phyloP scores from a whole-genome alignment of 495 filamentous ascomycete species.

The Lindgomyces ingoldianus region DNA sequence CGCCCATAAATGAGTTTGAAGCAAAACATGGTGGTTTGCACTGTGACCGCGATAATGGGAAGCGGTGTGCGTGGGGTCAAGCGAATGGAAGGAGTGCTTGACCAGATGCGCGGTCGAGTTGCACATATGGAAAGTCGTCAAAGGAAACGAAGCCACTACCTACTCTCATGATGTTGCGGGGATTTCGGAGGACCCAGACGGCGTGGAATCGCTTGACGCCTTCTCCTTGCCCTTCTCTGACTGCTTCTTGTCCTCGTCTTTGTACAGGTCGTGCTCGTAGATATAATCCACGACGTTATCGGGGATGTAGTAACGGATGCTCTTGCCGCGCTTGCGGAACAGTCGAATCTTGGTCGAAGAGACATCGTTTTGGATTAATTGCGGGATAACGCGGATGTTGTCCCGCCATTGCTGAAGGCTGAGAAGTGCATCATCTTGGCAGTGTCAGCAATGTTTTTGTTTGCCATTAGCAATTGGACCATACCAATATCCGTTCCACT shows the following conservation, averaged over 20 bases:
- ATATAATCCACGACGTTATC: constrained; percentile 62
- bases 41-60: neutral
- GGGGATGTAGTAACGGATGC: constrained; percentile 45
- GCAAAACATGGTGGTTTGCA: neutral
- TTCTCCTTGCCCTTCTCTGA: constrained; percentile 41
- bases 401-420: constrained; percentile 69
- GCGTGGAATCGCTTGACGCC: constrained; percentile 15
- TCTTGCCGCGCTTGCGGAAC: constrained; percentile 79
- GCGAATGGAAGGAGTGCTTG: neutral
- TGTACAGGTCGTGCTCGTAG: constrained; percentile 70
- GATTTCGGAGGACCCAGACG: constrained; percentile 19
- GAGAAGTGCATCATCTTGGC: constrained; percentile 57
- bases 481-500: constrained; percentile 87
- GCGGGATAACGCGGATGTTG: constrained; percentile 85
- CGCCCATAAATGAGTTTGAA: neutral
- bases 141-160: neutral
- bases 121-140: too few relatives aligned
- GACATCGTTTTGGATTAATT: constrained; percentile 88
- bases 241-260: constrained; percentile 57
- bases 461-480: constrained; percentile 30
- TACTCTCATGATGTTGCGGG: constrained; percentile 1
- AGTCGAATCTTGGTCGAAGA: constrained; percentile 86
- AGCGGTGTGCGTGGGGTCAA: neutral
- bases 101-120: neutral
- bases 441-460: constrained; percentile 4